phyloP scores from a whole-genome alignment of 176 grass and related monocot genomes.

The Aegilops umbellulata region DNA sequence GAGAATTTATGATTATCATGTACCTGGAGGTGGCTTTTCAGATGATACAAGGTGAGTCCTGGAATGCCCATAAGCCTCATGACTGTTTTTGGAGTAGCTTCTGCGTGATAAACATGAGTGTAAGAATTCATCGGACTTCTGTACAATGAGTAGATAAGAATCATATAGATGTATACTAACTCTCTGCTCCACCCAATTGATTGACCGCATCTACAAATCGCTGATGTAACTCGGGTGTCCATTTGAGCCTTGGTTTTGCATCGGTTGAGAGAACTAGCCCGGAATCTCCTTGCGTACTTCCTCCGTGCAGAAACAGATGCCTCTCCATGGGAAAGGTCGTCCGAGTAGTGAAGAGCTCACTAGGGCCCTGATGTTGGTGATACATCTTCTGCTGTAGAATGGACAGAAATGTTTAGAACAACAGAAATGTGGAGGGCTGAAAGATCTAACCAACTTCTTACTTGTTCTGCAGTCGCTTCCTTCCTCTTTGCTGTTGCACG shows the following conservation, averaged over 20 bases:
- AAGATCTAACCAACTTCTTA: constrained; percentile 26
- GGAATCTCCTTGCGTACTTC: constrained; percentile 76
- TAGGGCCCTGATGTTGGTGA: constrained; percentile 71
- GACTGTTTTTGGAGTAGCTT: constrained; percentile 97
- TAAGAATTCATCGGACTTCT: constrained; percentile 35
- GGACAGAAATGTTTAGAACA: constrained; percentile 18
- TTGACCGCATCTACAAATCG: constrained; percentile 95
- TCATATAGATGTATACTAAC: constrained; percentile 52
- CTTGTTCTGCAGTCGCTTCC: constrained; percentile 18
- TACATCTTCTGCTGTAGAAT: constrained; percentile 73
- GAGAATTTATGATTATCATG: constrained; percentile 28
- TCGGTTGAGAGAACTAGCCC: constrained; percentile 95
- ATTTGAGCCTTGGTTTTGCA: constrained; percentile 96
- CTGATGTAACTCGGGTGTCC: constrained; percentile 97
- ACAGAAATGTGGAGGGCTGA: neutral
- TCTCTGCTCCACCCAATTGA: constrained; percentile 95
- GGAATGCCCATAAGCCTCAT: constrained; percentile 99
- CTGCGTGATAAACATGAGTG: constrained; percentile 57
- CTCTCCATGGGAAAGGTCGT: constrained; percentile 65
- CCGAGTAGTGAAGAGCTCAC: constrained; percentile 65
- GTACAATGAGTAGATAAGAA: constrained; percentile 16
- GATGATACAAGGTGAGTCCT: constrained; percentile 94
- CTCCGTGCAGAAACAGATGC: constrained; percentile 77
- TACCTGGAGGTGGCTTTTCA: constrained; percentile 98
- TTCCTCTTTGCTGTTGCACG: constrained; percentile 31